phyloP scores from a whole-genome alignment of 805 yeast species.

The Candida xiaguanensis region DNA sequence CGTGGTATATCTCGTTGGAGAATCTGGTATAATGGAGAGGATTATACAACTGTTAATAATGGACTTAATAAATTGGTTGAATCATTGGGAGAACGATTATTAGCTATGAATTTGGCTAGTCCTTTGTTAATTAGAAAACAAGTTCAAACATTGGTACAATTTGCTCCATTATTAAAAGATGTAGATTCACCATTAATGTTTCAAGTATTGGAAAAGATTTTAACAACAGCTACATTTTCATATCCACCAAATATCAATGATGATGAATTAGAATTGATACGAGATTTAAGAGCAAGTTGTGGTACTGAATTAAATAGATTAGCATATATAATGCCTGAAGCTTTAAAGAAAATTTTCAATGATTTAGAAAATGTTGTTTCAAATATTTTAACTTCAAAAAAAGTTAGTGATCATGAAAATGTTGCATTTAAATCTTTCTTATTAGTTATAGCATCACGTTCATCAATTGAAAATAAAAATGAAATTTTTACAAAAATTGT shows the following conservation, averaged over 20 bases:
- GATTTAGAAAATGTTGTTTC: conserved; percentile 83
- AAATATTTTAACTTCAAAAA: conserved; percentile 59
- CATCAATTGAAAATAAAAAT: conserved; percentile 66
- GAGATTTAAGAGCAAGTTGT: conserved; percentile 86
- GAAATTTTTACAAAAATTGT: conserved; percentile 83
- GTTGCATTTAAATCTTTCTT: conserved; percentile 92
- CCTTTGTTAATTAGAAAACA: conserved; percentile 81
- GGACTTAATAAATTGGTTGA: conserved; percentile 57
- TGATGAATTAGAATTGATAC: conserved; percentile 72
- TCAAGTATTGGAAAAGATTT: conserved; percentile 75
- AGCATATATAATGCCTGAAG: conserved; percentile 93
- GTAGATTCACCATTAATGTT: conserved; percentile 65
- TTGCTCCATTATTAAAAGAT: conserved; percentile 84
- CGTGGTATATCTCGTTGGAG: conserved; percentile 95
- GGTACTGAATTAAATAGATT: conserved; percentile 93
- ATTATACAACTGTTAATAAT: conserved; percentile 49
- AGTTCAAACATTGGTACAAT: conserved; percentile 89
- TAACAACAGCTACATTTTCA: conserved; percentile 80
- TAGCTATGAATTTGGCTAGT: conserved; percentile 72
- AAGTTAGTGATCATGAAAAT: conserved; percentile 83
- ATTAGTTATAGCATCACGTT: conserved; percentile 85
- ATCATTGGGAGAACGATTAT: conserved; percentile 65
- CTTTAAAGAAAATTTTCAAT: conserved; percentile 72
- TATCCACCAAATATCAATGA: conserved; percentile 66
- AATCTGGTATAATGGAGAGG: conserved; percentile 72